Conservation (phyloP, 345 rosid genomes). For the Gossypioides kirkii region DNA sequence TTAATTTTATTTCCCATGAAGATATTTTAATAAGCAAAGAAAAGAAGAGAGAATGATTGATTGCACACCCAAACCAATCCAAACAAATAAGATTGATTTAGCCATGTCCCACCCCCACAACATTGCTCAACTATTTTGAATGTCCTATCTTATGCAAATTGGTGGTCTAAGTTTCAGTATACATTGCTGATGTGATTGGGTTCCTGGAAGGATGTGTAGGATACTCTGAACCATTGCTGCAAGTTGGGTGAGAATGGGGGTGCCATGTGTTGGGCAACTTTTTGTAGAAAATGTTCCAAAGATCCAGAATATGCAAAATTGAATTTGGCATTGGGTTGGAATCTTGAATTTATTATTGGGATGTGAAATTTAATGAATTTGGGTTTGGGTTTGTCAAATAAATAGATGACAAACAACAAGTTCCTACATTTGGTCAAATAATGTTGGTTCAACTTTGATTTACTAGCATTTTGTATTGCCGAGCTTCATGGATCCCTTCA, state of each 20-base stretch:
- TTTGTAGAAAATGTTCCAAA: not conserved
- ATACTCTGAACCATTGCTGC: not conserved
- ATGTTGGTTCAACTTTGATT: not conserved
- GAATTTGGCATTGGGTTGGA: not conserved
- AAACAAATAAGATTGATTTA: constrained; percentile 25
- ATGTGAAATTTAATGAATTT: not conserved
- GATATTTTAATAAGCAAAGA: constrained; percentile 17
- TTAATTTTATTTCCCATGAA: not conserved
- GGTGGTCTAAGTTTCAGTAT: not conserved
- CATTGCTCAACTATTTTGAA: not conserved
- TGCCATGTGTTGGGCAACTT: not conserved
- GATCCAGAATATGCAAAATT: constrained; percentile 13
- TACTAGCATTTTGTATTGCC: not conserved
- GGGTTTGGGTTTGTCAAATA: not conserved
- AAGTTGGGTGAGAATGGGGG: not conserved
- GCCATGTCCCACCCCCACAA: constrained; percentile 27
- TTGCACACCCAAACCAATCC: constrained; percentile 13
- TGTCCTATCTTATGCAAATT: not conserved
- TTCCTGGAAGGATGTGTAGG: constrained; percentile 10
- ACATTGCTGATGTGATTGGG: constrained; percentile 22
- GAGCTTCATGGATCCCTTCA: too few species aligned
- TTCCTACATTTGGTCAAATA: not conserved
- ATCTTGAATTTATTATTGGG: not conserved
- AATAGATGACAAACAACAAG: not conserved
- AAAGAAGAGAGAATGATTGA: constrained; percentile 21